Base-by-base conservation (phyloP, 1,139 yeast species). In the Wickerhamiella pararugosa region DNA sequence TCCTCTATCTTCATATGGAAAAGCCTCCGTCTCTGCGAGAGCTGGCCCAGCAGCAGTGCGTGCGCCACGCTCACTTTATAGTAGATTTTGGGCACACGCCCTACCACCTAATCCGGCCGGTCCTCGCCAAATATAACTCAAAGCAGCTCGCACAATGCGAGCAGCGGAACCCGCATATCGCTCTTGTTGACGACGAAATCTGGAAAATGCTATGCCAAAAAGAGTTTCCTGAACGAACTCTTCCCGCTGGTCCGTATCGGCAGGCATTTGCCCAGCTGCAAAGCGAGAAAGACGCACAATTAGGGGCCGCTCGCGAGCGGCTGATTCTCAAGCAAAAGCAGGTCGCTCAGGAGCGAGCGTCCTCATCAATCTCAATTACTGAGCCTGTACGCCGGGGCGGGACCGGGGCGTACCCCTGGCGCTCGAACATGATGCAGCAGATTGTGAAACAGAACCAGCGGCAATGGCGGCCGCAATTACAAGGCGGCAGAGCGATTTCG, bases 11-110 rank as follows among this genome's bases (percentile, higher is more conserved):
- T 7, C 34, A 6, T 28, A 34, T 32, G 39, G 37, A 28, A 37
- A 29, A 27, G 29, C 46, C 47, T 28, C 53, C 48, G n/a, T 34
- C 47, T 7, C 38, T 47, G 5, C 34, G 25, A 15, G 46, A 44
- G 34, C 36, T 49, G 32, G 51, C 53, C 10, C 35, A 43, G 8
- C 42, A 31, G 37, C 50, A 45, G 27, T 49, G 51, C 43, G 39
- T 45, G 34, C 39, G 43, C 11, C 32, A 42, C 33, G 39, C 45
- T 25, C 29, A 37, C 33, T 40, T 43, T 26, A 47, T 53, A 2
- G 27, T 38, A 10, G 57, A 53, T 33, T 45, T 54, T n/a, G 57
- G 57, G 10, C 47, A 45, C 11, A 29, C 45, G n/a, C 53, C 51
- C n/a, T 54, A 50, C 36, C 40, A 42, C n/a, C 35, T 54, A 7